phyloP scores from a whole-genome alignment of 2,329 filamentous ascomycete genomes.

The Ascochyta fabae region DNA sequence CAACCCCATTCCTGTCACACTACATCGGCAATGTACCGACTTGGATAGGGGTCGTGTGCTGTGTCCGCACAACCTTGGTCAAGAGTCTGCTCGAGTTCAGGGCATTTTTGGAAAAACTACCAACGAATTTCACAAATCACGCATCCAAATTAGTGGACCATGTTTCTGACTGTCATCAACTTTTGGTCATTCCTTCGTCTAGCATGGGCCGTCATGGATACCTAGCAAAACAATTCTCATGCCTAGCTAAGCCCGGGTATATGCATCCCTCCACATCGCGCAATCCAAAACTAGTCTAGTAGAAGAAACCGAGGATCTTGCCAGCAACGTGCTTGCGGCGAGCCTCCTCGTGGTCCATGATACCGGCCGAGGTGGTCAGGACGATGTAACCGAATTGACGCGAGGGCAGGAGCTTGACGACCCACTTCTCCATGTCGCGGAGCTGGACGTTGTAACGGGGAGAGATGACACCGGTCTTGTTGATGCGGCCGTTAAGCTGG shows the following conservation, averaged over 20 bases:
- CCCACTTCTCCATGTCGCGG: slow-evolving; percentile 98
- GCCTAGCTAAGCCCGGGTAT: slow-evolving; percentile 39
- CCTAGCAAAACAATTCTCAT: slow-evolving; percentile 32
- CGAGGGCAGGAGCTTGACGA: slow-evolving; percentile 96
- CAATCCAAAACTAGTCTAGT: slow-evolving; percentile 64
- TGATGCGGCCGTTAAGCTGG: slow-evolving; percentile 97
- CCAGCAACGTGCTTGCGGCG: slow-evolving; percentile 98
- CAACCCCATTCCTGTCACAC: background rate
- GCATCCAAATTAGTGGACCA: background rate
- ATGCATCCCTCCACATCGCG: slow-evolving; percentile 34
- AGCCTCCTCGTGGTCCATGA: slow-evolving; percentile 99
- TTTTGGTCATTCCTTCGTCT: slow-evolving; percentile 43
- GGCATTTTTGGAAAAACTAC: too few relatives aligned
- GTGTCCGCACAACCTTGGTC: background rate
- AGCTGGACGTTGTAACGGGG: slow-evolving; percentile 99
- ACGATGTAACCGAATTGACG: slow-evolving; percentile 99
- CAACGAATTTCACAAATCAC: background rate
- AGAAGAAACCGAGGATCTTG: slow-evolving; percentile 99
- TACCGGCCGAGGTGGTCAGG: slow-evolving; percentile 97
- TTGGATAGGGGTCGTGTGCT: background rate
- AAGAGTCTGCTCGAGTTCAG: too few relatives aligned
- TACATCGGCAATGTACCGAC: background rate
- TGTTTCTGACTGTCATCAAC: slow-evolving; percentile 21
- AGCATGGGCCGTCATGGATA: slow-evolving; percentile 37
- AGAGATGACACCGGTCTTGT: slow-evolving; percentile 99